Evolutionary conservation across 176 grass and related monocot genomes (phyloP).

Genomic region (Phoenix roebelenii): DNA sequence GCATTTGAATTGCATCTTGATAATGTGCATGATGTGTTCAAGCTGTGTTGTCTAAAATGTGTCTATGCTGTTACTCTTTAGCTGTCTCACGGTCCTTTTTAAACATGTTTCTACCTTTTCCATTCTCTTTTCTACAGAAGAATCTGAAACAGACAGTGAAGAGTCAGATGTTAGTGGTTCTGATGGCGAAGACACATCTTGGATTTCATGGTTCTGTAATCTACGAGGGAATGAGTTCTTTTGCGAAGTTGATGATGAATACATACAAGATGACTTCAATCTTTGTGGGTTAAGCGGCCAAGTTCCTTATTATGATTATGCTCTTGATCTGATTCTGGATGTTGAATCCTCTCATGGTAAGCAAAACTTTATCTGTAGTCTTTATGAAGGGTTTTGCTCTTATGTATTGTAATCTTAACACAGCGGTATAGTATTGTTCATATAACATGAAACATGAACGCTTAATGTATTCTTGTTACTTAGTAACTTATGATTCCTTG

Average conservation of each 20-base stretch:
- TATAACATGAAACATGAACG: too few relatives aligned
- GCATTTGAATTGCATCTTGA: too few relatives aligned
- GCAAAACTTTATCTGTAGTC: too few relatives aligned
- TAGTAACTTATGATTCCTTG: too few relatives aligned
- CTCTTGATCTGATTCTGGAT: conserved; percentile 12
- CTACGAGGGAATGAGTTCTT: conserved; percentile 13
- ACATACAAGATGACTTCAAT: conserved; percentile 7
- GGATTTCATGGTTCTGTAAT: conserved; percentile 15
- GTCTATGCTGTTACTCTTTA: neutral
- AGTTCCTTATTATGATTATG: conserved; percentile 10
- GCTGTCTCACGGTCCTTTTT: neutral
- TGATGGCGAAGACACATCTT: conserved; percentile 3
- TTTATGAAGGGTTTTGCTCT: too few relatives aligned
- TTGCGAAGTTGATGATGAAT: conserved; percentile 11
- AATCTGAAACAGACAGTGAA: conserved; percentile 11
- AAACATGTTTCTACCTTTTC: neutral
- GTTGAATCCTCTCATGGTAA: conserved; percentile 8
- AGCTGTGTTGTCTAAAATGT: neutral
- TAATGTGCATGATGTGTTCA: too few relatives aligned
- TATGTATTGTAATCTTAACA: too few relatives aligned
- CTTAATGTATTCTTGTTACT: too few relatives aligned
- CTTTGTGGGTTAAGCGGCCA: conserved; percentile 6
- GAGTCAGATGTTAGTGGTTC: conserved; percentile 10
- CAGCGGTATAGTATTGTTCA: too few relatives aligned
- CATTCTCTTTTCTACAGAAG: neutral